phyloP scores from a whole-genome alignment of 148 eudicot species.

The Rhododendron vialii region DNA sequence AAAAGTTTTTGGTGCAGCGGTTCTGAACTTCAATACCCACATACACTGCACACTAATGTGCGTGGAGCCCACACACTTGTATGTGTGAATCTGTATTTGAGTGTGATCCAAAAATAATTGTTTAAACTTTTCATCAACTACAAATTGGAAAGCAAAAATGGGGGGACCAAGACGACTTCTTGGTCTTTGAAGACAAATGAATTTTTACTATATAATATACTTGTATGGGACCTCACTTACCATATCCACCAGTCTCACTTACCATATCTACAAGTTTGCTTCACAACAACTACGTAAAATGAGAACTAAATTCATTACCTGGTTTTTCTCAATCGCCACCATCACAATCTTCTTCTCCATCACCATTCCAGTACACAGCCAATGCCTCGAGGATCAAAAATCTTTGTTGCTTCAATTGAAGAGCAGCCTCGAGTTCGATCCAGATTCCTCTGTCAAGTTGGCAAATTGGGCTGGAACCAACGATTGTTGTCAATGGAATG shows the following conservation, averaged over 20 bases:
- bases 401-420: constrained; percentile 28
- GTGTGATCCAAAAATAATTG: too few species aligned
- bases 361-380: constrained; percentile 3
- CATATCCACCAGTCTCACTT: too few species aligned
- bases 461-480: constrained; percentile 23
- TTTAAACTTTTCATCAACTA: too few species aligned
- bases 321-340: constrained; percentile 6
- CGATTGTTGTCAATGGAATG: constrained; percentile 27
- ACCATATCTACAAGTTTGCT: not conserved
- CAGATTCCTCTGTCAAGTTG: constrained; percentile 6
- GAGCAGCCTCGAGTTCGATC: constrained; percentile 6
- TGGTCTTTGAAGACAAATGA: too few species aligned
- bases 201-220: not conserved
- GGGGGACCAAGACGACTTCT: not conserved
- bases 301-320: not conserved
- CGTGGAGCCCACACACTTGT: too few species aligned
- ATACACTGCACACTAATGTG: too few species aligned
- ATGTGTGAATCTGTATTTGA: too few species aligned
- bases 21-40: too few species aligned
- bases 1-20: too few species aligned
- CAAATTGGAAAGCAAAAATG: too few species aligned
- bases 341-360: constrained; percentile 9
- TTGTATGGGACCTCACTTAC: not conserved
- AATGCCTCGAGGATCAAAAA: constrained; percentile 17
- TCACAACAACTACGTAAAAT: not conserved